Conservation (phyloP, 176 grass and related monocot genomes). For the Zoysia pacifica region DNA sequence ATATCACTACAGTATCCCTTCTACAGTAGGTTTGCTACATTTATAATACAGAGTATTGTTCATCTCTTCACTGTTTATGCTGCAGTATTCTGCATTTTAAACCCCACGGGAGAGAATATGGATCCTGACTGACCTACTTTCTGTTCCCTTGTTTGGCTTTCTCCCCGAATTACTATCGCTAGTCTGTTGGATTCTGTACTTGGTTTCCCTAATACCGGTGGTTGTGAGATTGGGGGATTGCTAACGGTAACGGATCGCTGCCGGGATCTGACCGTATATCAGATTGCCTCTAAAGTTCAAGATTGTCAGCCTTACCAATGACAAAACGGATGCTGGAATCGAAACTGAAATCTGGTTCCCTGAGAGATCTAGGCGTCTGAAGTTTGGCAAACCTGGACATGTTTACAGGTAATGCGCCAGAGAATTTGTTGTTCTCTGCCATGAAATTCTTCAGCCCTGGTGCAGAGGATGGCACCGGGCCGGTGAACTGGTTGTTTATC, state of each 20-base stretch:
- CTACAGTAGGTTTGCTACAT: too few species aligned
- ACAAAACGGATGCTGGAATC: slow-evolving; percentile 31
- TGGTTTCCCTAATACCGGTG: too few species aligned
- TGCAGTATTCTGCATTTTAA: too few species aligned
- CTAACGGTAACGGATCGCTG: slow-evolving; percentile 1
- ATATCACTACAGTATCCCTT: too few species aligned
- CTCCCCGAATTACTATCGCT: too few species aligned
- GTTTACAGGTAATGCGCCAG: slow-evolving; percentile 11
- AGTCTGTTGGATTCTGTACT: too few species aligned
- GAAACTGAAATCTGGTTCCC: slow-evolving; percentile 44
- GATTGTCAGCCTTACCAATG: neutral
- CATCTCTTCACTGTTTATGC: too few species aligned
- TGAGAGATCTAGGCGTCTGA: slow-evolving; percentile 22
- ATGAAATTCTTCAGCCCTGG: neutral
- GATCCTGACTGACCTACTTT: too few species aligned
- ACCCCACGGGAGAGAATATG: too few species aligned
- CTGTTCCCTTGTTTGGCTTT: too few species aligned
- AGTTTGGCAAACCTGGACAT: slow-evolving; percentile 15
- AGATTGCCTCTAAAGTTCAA: slow-evolving; percentile 61
- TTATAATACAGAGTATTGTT: too few species aligned
- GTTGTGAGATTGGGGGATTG: too few species aligned
- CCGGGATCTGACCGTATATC: slow-evolving; percentile 45
- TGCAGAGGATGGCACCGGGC: slow-evolving; percentile 32
- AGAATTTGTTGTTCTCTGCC: slow-evolving; percentile 49
- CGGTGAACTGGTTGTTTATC: slow-evolving; percentile 56